A percentile compares a stretch with the other conserved stretches of the same genome.
phyloP scores from a whole-genome alignment of 176 grass and related monocot genomes.

The Oryza meridionalis region DNA sequence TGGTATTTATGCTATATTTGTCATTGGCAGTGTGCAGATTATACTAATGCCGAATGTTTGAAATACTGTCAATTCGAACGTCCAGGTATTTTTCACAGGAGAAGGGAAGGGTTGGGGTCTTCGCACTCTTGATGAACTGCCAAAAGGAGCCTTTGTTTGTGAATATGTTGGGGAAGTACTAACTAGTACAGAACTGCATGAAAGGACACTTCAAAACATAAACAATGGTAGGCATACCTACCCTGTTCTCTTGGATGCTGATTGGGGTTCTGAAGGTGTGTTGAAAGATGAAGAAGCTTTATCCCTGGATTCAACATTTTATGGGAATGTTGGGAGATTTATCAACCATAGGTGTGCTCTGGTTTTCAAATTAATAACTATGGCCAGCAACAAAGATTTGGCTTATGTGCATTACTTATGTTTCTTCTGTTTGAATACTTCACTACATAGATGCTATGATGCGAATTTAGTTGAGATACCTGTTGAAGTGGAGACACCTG shows the following conservation, averaged over 20 bases:
- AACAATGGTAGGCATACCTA: constrained; percentile 46
- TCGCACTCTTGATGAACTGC: constrained; percentile 58
- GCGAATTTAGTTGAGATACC: constrained; percentile 70
- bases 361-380: not conserved
- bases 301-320: constrained; percentile 73
- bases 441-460: constrained; percentile 57
- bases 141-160: constrained; percentile 72
- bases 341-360: constrained; percentile 69
- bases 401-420: not conserved
- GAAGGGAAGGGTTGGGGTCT: constrained; percentile 74
- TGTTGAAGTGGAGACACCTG: constrained; percentile 73
- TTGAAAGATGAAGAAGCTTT: constrained; percentile 62
- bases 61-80: not conserved
- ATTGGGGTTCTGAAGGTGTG: constrained; percentile 54
- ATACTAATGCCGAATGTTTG: not conserved
- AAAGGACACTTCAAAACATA: constrained; percentile 48
- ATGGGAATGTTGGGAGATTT: constrained; percentile 72
- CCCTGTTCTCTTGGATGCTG: constrained; percentile 67
- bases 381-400: not conserved
- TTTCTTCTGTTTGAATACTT: constrained; percentile 26
- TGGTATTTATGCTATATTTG: constrained; percentile 19
- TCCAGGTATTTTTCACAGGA: constrained; percentile 67
- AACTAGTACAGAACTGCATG: constrained; percentile 56
- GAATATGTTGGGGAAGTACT: constrained; percentile 77
- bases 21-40: not conserved